Conservation (phyloP, 352 stramenopile genomes). For the Thalassiosira mediterranea region DNA sequence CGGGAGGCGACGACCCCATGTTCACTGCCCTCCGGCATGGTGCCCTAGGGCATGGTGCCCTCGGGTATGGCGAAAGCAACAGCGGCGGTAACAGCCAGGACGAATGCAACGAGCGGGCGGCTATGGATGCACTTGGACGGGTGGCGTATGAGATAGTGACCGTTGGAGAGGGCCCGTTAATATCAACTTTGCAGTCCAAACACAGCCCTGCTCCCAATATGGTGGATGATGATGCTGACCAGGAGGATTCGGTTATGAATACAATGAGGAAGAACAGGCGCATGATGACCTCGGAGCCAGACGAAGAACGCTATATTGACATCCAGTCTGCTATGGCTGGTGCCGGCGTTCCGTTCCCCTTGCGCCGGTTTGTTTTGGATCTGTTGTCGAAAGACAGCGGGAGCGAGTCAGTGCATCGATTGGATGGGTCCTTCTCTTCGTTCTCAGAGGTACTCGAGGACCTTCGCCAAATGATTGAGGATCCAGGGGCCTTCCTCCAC, state of each 20-base stretch:
- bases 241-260: slow-evolving; percentile 6
- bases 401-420: not conserved
- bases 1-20: too few relatives aligned
- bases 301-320: slow-evolving; percentile 12
- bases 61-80: too few relatives aligned
- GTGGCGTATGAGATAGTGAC: too few relatives aligned
- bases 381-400: slow-evolving; percentile 31
- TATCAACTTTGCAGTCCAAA: too few relatives aligned
- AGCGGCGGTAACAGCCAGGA: too few relatives aligned
- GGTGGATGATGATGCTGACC: too few relatives aligned
- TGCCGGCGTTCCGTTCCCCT: slow-evolving; percentile 22
- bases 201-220: too few relatives aligned
- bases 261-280: slow-evolving; percentile 14
- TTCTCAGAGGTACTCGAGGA: slow-evolving; percentile 38
- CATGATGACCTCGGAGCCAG: slow-evolving; percentile 8
- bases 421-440: slow-evolving; percentile 37
- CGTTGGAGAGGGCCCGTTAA: too few relatives aligned
- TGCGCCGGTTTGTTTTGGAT: slow-evolving; percentile 39
- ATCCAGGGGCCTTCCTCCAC: slow-evolving; percentile 40
- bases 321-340: slow-evolving; percentile 24
- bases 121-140: too few relatives aligned
- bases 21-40: too few relatives aligned
- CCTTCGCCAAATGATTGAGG: slow-evolving; percentile 43
- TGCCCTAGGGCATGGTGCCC: too few relatives aligned
- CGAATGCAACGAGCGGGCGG: too few relatives aligned